Percentiles rank a stretch among this genome's conserved stretches.
phyloP scores from a whole-genome alignment of 2,329 filamentous ascomycete species.

The Blastomyces parvus region DNA sequence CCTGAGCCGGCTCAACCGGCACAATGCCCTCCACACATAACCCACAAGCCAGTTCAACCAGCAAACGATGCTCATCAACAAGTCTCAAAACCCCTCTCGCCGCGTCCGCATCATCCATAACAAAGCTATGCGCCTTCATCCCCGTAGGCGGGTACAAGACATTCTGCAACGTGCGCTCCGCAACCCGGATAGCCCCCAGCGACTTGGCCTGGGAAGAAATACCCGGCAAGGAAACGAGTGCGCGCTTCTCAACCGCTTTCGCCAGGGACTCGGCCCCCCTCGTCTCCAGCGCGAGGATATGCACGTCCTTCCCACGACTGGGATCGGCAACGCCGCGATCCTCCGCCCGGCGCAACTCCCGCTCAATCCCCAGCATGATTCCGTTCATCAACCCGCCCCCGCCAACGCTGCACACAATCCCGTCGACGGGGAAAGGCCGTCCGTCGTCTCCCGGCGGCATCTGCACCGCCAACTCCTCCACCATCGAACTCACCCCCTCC shows the following conservation, averaged over 20 bases:
- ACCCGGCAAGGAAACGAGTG: conserved; percentile 53
- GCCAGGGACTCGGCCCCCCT: conserved; percentile 61
- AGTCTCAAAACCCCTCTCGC: conserved; percentile 67
- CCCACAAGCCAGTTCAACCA: conserved; percentile 80
- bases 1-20: conserved; percentile 2
- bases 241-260: conserved; percentile 43
- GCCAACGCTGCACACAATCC: conserved; percentile 67
- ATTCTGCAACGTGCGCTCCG: conserved; percentile 57
- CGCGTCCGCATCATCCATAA: conserved; percentile 67
- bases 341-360: conserved; percentile 27
- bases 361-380: conserved; percentile 58
- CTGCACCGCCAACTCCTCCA: conserved; percentile 37
- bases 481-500: conserved; percentile 38
- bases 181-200: conserved; percentile 64
- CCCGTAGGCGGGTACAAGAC: conserved; percentile 39
- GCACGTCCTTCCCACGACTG: conserved; percentile 25
- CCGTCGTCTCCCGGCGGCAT: conserved; percentile 29
- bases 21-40: conserved; percentile 55
- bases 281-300: conserved; percentile 67
- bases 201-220: conserved; percentile 70
- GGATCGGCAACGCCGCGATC: not conserved
- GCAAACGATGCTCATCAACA: conserved; percentile 67
- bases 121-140: conserved; percentile 48
- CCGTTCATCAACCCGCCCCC: conserved; percentile 74
- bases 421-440: conserved; percentile 47